Percentiles rank a stretch among this genome's conserved stretches.
Conservation (phyloP, 768 basidiomycete species). For the Rhodotorula toruloides region DNA sequence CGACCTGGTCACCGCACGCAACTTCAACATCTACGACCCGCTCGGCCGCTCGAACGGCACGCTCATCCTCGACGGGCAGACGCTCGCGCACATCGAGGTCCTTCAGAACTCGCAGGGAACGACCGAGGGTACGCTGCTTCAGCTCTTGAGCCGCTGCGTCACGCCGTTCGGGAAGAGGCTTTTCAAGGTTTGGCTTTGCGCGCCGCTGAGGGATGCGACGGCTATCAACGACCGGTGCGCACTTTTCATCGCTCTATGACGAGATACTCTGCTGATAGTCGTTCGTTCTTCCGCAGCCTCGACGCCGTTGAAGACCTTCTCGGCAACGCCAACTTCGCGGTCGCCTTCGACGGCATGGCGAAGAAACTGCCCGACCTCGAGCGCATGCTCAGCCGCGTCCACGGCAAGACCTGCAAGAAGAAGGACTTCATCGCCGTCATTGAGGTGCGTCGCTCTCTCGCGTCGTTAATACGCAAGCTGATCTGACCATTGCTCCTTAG, state of each 20-base stretch:
- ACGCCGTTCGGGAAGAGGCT: slow-evolving; percentile 94
- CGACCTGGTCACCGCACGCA: slow-evolving; percentile 89
- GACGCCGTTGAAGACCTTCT: slow-evolving; percentile 93
- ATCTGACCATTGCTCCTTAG: slow-evolving; percentile 40
- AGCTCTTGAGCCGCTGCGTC: slow-evolving; percentile 72
- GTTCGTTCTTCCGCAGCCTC: slow-evolving; percentile 53
- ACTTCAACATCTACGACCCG: slow-evolving; percentile 72
- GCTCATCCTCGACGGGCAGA: slow-evolving; percentile 86
- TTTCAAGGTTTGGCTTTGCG: slow-evolving; percentile 94
- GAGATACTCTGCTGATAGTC: background rate
- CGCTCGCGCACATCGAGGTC: slow-evolving; percentile 89
- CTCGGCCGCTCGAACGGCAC: slow-evolving; percentile 68
- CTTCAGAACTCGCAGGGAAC: slow-evolving; percentile 89
- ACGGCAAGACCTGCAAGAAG: slow-evolving; percentile 82
- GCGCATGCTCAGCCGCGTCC: slow-evolving; percentile 87
- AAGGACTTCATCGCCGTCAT: slow-evolving; percentile 59
- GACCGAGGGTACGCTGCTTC: slow-evolving; percentile 75
- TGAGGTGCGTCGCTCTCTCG: background rate
- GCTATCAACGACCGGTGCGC: slow-evolving; percentile 81
- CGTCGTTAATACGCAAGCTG: background rate
- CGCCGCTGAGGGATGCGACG: slow-evolving; percentile 71
- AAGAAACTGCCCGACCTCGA: slow-evolving; percentile 87
- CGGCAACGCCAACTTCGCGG: slow-evolving; percentile 68
- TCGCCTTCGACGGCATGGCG: slow-evolving; percentile 65
- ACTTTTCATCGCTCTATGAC: slow-evolving; percentile 1